Evolutionary conservation across 2,329 filamentous ascomycete species (phyloP).

Genomic region (Didymella segeticola): DNA sequence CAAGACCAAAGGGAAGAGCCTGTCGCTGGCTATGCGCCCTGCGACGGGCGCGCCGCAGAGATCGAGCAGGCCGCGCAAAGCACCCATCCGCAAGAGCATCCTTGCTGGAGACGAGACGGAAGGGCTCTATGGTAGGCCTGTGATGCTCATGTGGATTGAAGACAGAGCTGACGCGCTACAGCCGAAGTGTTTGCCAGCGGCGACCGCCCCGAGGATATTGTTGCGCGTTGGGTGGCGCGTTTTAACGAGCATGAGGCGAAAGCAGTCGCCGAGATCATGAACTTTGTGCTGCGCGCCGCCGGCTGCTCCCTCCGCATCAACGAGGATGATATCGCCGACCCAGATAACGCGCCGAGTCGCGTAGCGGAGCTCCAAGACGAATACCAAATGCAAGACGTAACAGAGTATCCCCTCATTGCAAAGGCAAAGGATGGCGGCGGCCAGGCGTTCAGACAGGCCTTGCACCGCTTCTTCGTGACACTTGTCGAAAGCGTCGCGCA

Average conservation of each 20-base stretch:
- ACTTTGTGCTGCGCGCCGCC: constrained; percentile 69
- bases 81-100: constrained; percentile 59
- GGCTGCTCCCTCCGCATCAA: constrained; percentile 83
- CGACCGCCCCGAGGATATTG: constrained; percentile 62
- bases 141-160: background rate
- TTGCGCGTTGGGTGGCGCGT: constrained; percentile 63
- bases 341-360: constrained; percentile 81
- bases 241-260: constrained; percentile 63
- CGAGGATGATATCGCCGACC: constrained; percentile 83
- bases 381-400: constrained; percentile 82
- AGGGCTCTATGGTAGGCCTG: constrained; percentile 61
- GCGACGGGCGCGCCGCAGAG: constrained; percentile 50
- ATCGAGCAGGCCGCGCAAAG: constrained; percentile 55
- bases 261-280: constrained; percentile 65
- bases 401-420: constrained; percentile 90
- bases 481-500: constrained; percentile 81
- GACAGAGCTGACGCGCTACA: constrained; percentile 33
- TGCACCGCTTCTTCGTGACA: constrained; percentile 79
- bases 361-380: constrained; percentile 86
- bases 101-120: constrained; percentile 58
- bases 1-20: constrained; percentile 60
- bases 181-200: constrained; percentile 66
- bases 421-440: constrained; percentile 78
- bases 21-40: constrained; percentile 63
- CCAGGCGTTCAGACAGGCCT: constrained; percentile 76